Base-by-base conservation (phyloP, 495 filamentous ascomycete genomes). In the Penicillium atrosanguineum region DNA sequence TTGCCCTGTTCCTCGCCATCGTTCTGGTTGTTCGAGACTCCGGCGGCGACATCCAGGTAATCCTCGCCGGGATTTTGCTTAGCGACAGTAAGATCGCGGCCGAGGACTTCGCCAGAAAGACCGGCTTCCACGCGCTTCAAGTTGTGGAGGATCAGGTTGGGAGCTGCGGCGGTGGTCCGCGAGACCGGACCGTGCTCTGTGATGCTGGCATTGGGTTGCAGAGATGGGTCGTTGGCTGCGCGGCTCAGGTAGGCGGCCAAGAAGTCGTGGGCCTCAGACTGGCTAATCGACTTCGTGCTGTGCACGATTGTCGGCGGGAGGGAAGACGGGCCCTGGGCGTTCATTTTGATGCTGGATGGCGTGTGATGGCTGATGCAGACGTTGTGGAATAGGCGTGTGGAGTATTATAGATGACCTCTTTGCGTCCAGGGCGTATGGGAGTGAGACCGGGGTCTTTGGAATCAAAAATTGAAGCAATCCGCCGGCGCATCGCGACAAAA, bases 161-260 rank as follows among this genome's bases (percentile, higher is more conserved):
- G 75, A 19, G 70, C 77, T 1, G 79, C 70, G 39, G 82, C 82
- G 11, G 79, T 77, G 23, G 74, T 78, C 46, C 73, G 70, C 18
- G 79, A 74, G 41, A 79, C 68, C 25, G 83, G 82, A 4, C 86
- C 87, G 38, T 77, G 72, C 51, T 84, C 76, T 43, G 74, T 81
- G 61, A 90, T 79, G 50, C 77, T 73, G 40, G 83, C 80, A 55
- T 85, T 86, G 5, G 87, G 87, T 60, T 87, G 85, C 16, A 87
- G 79, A 39, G 84, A 75, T n/a, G 85, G 75, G 55, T 80, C 73
- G 23, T 74, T 78, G 61, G 69, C 66, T 47, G 80, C 71, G 53
- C 73, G 69, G 41, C 71, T 62, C 51, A 90, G 78, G 74, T 86
- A 89, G 52, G 75, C 68, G 25, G 76, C 62, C 11, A 90, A 75